Evolutionary conservation across 352 stramenopile genomes (phyloP).

Genomic region (Phytophthora colocasiae): DNA sequence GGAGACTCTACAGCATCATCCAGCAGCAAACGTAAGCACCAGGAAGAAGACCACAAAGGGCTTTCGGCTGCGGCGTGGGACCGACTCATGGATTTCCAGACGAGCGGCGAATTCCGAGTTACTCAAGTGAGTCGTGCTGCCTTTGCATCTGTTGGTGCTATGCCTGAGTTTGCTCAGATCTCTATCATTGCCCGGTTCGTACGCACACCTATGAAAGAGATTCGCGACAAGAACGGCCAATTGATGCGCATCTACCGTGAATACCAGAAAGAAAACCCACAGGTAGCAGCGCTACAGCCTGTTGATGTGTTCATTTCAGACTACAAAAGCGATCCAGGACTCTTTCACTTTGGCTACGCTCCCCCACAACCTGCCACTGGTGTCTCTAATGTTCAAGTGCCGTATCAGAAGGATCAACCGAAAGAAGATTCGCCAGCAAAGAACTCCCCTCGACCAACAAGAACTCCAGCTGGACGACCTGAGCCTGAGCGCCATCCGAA

Average conservation of each 20-base stretch:
- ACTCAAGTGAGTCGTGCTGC: slow-evolving; percentile 78
- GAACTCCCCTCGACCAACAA: slow-evolving; percentile 28
- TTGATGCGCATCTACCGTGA: slow-evolving; percentile 76
- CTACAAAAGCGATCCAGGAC: slow-evolving; percentile 48
- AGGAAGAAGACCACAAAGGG: slow-evolving; percentile 56
- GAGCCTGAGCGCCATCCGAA: slow-evolving; percentile 24
- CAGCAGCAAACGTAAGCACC: slow-evolving; percentile 30
- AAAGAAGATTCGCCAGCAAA: slow-evolving; percentile 24
- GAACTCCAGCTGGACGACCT: slow-evolving; percentile 2
- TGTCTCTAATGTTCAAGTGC: slow-evolving; percentile 57
- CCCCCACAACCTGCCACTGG: slow-evolving; percentile 64
- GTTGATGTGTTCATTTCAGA: slow-evolving; percentile 58
- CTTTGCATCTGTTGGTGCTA: slow-evolving; percentile 65
- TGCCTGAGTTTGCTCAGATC: slow-evolving; percentile 83
- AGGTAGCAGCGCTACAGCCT: slow-evolving; percentile 53
- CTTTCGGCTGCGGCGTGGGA: slow-evolving; percentile 74
- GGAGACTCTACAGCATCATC: slow-evolving; percentile 28
- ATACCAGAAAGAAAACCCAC: slow-evolving; percentile 80
- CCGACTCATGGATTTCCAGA: slow-evolving; percentile 80
- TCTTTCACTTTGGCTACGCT: slow-evolving; percentile 79
- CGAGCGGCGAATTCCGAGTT: slow-evolving; percentile 61
- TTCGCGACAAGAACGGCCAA: slow-evolving; percentile 83
- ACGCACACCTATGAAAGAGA: slow-evolving; percentile 59
- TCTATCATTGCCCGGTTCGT: slow-evolving; percentile 75
- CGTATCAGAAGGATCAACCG: slow-evolving; percentile 53